Base-by-base conservation (phyloP, 2,329 filamentous ascomycete species). In the Pyrenophora graminea region DNA sequence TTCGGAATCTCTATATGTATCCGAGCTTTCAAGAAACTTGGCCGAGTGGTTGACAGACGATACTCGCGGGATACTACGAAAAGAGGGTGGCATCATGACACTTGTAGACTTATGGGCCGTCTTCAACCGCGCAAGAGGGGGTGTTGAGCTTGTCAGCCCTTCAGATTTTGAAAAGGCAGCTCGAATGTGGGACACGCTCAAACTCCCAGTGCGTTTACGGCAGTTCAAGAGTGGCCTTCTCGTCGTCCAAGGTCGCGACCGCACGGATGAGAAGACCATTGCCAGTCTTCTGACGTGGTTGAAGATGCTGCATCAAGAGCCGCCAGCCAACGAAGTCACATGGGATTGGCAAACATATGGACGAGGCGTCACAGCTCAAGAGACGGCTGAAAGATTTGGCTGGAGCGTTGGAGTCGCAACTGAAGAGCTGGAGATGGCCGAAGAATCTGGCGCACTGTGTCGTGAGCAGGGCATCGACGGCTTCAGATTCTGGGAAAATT, bases 381-480 rank as follows among this genome's bases (percentile, higher is more conserved):
- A 97, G 67, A 85, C 86, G 0, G 94, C 94, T 0, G 90, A 95
- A 72, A 81, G 85, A 42, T 99, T 99, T 74, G 90, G 92, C 5
- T 99, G 94, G 94, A 97, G 94, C 70, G 88, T 99, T 6, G 94
- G 94, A 7, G 93, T 99, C 18, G 94, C 94, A 1, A 89, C 88
- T 53, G 94, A 97, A 71, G 94, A 99, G 75, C 80, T 99, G 10
- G 90, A 97, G 70, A 97, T 99, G 93, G 92, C 92, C 0, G 94
- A 99, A 73, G 93, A 97, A 71, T 85, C 83, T 48, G 94, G 94
- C 0, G 85, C 86, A 2, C 72, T 99, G 17, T 97, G 93, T 71
- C 86, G 94, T 40, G 94, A 99, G 71, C 92, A 96, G 65, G 88
- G 91, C 4, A 84, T 97, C 12, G 92, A 97, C 71, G 94, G 94